A percentile compares a stretch with the other conserved stretches of the same genome.
These are phyloP conservation scores for Oryza meridionalis DNA, from an alignment of 176 grass and related monocot genomes.

Conservation along the genomic window DNA sequence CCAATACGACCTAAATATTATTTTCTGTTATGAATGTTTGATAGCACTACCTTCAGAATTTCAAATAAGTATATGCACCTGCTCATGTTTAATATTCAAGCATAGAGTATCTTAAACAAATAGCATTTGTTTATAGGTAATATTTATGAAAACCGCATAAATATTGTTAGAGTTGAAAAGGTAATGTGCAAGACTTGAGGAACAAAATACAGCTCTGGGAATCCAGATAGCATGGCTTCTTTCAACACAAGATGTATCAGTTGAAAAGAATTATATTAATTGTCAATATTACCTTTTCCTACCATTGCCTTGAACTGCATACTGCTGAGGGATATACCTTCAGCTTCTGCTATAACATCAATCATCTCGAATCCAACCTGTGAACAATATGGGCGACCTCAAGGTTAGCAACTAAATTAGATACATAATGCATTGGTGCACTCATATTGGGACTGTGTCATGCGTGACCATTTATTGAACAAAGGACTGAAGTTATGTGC, in stretches of 20 bases:
- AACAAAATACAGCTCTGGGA: neutral
- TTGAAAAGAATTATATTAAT: neutral
- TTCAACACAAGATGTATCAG: neutral
- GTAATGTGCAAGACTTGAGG: neutral
- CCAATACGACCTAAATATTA: constrained; percentile 65
- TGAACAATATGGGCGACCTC: constrained; percentile 1
- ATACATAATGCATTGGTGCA: neutral
- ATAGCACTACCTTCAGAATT: neutral
- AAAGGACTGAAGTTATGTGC: neutral
- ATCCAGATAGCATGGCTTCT: neutral
- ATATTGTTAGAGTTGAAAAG: constrained; percentile 1
- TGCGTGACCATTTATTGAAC: neutral
- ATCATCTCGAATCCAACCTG: constrained; percentile 99
- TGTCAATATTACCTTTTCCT: constrained; percentile 71
- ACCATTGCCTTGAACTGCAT: constrained; percentile 87
- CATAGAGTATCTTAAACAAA: constrained; percentile 15
- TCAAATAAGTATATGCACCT: constrained; percentile 24
- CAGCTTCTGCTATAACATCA: constrained; percentile 94
- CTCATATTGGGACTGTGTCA: neutral
- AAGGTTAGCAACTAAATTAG: constrained; percentile 11
- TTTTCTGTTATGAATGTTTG: constrained; percentile 3
- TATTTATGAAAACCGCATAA: constrained; percentile 5
- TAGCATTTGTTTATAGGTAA: neutral
- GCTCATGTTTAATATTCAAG: constrained; percentile 13
- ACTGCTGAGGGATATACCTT: constrained; percentile 85